These are phyloP conservation scores for Pleurostoma richardsiae DNA, from an alignment of 2,329 filamentous ascomycete species.

Conservation along the genomic window DNA sequence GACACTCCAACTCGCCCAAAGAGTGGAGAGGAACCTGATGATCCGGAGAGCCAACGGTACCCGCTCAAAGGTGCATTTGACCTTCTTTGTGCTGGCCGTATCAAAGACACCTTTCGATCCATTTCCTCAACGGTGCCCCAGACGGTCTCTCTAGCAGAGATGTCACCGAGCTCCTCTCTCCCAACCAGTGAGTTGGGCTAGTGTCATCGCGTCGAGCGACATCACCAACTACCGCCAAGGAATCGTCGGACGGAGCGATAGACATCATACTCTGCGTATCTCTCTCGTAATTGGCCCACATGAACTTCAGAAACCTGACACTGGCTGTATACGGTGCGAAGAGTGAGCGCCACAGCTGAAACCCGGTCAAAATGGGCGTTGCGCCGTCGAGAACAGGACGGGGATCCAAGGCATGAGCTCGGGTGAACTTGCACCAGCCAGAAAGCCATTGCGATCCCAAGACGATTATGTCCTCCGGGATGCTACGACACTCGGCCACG, in stretches of 20 bases:
- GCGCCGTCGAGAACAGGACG: background rate
- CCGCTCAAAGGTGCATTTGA: background rate
- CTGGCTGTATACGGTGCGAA: conserved; percentile 15
- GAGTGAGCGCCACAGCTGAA: conserved; percentile 31
- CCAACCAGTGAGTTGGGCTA: too few relatives aligned
- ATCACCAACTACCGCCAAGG: background rate
- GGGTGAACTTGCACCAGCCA: background rate
- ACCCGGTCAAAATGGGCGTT: conserved; percentile 7
- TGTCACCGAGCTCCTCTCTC: too few relatives aligned
- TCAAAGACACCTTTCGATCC: background rate
- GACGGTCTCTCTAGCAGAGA: background rate
- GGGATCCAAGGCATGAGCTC: background rate
- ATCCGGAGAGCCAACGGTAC: background rate
- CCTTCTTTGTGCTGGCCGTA: too few relatives aligned
- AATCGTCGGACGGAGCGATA: background rate
- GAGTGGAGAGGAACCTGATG: conserved; percentile 3
- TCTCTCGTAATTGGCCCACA: conserved; percentile 20
- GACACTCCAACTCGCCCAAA: conserved; percentile 9
- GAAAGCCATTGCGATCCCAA: too few relatives aligned
- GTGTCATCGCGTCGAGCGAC: background rate
- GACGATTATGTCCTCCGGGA: too few relatives aligned
- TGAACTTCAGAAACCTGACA: conserved; percentile 12
- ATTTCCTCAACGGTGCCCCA: background rate
- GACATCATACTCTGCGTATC: background rate
- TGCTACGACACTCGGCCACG: background rate